phyloP scores from a whole-genome alignment of 495 filamentous ascomycete species.

The Neurospora pannonica region DNA sequence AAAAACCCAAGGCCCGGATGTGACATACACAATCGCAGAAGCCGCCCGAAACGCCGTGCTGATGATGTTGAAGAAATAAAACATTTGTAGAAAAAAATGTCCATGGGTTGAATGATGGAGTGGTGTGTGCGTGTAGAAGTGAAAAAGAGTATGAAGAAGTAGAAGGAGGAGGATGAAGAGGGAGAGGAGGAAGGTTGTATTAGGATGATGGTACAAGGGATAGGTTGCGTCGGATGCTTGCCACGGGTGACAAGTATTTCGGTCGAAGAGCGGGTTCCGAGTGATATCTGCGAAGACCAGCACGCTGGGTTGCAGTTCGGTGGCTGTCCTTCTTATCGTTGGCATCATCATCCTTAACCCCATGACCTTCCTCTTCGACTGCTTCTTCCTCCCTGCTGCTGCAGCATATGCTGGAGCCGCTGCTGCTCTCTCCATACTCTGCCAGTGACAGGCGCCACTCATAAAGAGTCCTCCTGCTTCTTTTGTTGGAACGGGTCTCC shows the following conservation, averaged over 20 bases:
- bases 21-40: background rate
- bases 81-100: background rate
- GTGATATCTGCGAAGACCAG: background rate
- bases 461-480: background rate
- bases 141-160: background rate
- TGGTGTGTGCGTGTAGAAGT: background rate
- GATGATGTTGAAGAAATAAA: background rate
- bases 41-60: background rate
- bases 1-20: background rate
- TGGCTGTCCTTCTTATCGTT: background rate
- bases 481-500: background rate
- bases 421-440: background rate
- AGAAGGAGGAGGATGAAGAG: background rate
- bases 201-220: background rate
- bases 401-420: background rate
- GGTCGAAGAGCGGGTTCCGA: background rate
- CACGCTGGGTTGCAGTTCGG: background rate
- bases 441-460: background rate
- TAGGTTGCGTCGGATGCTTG: background rate
- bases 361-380: background rate
- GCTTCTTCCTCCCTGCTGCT: background rate
- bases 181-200: background rate
- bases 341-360: background rate
- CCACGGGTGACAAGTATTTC: background rate
- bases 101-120: background rate